A percentile compares a stretch with the other conserved stretches of the same genome.
phyloP scores from a whole-genome alignment of 805 yeast species.

The Crinitomyces ghanaensis region DNA sequence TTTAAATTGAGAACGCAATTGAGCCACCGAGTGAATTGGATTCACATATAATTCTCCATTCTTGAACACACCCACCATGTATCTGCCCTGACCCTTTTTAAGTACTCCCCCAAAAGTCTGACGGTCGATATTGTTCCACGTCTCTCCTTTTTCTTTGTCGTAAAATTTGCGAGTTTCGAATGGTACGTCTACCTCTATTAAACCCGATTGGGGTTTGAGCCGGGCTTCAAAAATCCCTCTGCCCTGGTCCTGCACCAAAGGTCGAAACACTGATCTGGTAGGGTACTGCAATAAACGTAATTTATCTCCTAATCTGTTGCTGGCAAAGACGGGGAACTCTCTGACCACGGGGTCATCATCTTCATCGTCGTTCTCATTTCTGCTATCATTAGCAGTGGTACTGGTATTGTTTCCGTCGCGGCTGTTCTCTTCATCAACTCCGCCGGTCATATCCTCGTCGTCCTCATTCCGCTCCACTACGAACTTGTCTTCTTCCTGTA shows the following conservation, averaged over 20 bases:
- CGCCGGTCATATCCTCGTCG: too few relatives aligned
- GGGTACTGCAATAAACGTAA: constrained; percentile 49
- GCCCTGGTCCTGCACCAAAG: constrained; percentile 28
- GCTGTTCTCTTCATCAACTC: too few relatives aligned
- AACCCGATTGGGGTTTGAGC: constrained; percentile 49
- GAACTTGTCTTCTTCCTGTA: too few relatives aligned
- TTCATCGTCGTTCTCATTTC: constrained; percentile 19
- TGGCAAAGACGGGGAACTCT: constrained; percentile 47
- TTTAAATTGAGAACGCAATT: constrained; percentile 69
- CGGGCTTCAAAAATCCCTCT: constrained; percentile 35
- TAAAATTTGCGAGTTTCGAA: constrained; percentile 56
- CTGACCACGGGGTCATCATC: constrained; percentile 48
- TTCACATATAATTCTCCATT: constrained; percentile 47
- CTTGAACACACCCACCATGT: constrained; percentile 30
- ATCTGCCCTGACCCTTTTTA: constrained; percentile 20
- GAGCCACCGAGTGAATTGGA: constrained; percentile 58
- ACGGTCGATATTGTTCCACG: constrained; percentile 49
- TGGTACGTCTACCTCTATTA: constrained; percentile 69
- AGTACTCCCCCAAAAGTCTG: constrained; percentile 68
- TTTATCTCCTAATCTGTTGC: constrained; percentile 20
- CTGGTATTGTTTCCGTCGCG: too few relatives aligned
- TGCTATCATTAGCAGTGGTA: background rate
- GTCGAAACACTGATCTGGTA: constrained; percentile 38
- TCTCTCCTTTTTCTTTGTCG: constrained; percentile 49
- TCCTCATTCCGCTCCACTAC: too few relatives aligned